A percentile compares a stretch with the other conserved stretches of the same genome.
Evolutionary conservation across 352 stramenopile genomes (phyloP).

Genomic region (Phytophthora rubi): DNA sequence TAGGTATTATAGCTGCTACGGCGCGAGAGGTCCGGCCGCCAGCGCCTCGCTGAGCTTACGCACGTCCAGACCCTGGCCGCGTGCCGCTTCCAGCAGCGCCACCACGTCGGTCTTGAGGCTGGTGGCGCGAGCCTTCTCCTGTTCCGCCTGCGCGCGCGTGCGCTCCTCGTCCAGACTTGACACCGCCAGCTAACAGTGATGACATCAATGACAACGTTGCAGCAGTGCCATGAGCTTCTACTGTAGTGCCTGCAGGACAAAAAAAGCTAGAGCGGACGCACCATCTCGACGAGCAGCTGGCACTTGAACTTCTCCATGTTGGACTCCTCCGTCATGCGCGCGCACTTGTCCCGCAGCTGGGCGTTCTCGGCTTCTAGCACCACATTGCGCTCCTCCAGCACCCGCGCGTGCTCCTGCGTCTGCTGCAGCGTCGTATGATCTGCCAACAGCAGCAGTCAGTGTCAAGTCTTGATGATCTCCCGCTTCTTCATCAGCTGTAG

Average conservation of each 20-base stretch:
- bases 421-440: constrained; percentile 67
- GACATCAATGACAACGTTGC: background rate
- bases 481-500: constrained; percentile 1
- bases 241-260: background rate
- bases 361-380: constrained; percentile 68
- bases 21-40: constrained; percentile 5
- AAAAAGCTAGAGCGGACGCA: constrained; percentile 21
- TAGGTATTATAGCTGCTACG: background rate
- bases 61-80: constrained; percentile 72
- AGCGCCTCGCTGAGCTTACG: constrained; percentile 55
- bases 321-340: constrained; percentile 74
- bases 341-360: constrained; percentile 60
- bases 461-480: background rate
- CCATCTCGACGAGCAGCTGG: constrained; percentile 88
- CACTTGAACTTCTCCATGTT: constrained; percentile 92
- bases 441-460: constrained; percentile 25
- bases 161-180: constrained; percentile 86
- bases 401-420: constrained; percentile 35
- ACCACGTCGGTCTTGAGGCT: constrained; percentile 75
- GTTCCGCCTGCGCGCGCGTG: constrained; percentile 60
- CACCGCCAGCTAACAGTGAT: constrained; percentile 61
- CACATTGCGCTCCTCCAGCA: constrained; percentile 52
- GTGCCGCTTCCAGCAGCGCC: constrained; percentile 71
- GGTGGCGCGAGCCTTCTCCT: constrained; percentile 60
- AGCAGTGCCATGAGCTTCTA: background rate